Evolutionary conservation across 495 filamentous ascomycete species (phyloP), one percentile per base, ranked within the genome.

Genomic region (Penicillium pulvis): DNA sequence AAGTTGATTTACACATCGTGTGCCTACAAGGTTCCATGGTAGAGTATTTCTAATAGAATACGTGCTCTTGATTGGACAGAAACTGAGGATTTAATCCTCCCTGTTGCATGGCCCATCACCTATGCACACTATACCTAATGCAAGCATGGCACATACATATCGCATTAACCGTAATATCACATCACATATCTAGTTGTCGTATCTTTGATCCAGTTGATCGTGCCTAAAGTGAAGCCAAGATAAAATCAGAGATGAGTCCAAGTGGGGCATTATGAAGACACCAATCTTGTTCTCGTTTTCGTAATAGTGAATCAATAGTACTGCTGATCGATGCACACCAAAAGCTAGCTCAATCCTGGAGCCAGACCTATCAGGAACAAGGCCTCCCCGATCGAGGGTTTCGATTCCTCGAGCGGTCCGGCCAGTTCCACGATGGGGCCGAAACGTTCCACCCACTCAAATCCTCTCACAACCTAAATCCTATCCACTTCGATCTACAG

Each of bases 301-400:
- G 2, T 28, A 33, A 17, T 33, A 49, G 26, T 49, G 19, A 42
- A 53, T 53, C 51, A 53, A 53, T 53, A 53, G 51, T 53, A 1
- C 36, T n/a, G 51, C 36, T 19, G 51, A 53, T 53, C 51, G 51
- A 41, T 53, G 20, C 51, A 23, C 16, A 9, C 24, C 28, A 49
- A 49, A 14, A n/a, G 14, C 7, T 49, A 49, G 26, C 46, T 28
- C 26, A n/a, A 49, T 30, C 46, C 46, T 17, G 39, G 39, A 4
- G 16, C 39, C 16, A 41, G 16, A 7, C 46, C 46, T 49, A 49
- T 49, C 46, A 49, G 26, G 3, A 31, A 16, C 16, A 31, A 30
- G 28, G 46, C 16, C 26, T 1, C 17, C 46, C 26, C 46, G 46
- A 31, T 49, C 26, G 14, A 17, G 39, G 7, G 17, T 19, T 47